Base-by-base conservation (phyloP, 192 early-diverging fungal species). In the Rhizophagus sp. region DNA sequence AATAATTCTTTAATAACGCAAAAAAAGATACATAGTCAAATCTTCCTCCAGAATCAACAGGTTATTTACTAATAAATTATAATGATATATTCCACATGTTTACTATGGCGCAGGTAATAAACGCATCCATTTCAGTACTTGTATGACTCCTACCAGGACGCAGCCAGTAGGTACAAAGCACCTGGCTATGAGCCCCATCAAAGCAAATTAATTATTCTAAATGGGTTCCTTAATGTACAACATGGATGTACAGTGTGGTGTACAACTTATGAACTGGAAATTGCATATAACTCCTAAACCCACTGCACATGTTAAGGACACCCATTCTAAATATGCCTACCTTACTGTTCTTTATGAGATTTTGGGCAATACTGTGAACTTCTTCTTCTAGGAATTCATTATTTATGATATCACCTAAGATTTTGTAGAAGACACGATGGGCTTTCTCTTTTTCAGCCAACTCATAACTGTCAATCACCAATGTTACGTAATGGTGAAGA, bases 61-160 rank as follows among this genome's bases (percentile, higher is more conserved):
- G 63, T 19, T 57, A 1, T 33, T 75, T 62, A 75, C 44, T 13
- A 50, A 49, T 27, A 72, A 72, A n/a, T 72, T 41, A 41, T 36
- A 41, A 41, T 72, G 44, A 75, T 62, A 75, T 15, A 63, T 75
- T 41, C 74, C 74, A 62, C 63, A 36, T 63, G 74, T 75, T 75
- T 75, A 63, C 74, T 61, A 75, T 41, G 52, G 36, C 74, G 74
- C 33, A 36, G 33, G 8, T 30, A 75, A 75, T 41, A 75, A 75
- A 75, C 74, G 74, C 74, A 75, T 36, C 74, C 73, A 75, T 62
- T 75, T 75, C 73, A 75, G 27, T 75, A 63, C 73, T 75, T 75
- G 73, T 33, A 75, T 1, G 33, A 39, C 2, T 75, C 73, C 74
- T 41, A 75, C 61, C 30, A 75, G 74, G 30, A 10, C 52, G 52